Evolutionary conservation across 2,329 filamentous ascomycete species (phyloP), one percentile per base, ranked within the genome.

Genomic region (Elsinoe fawcettii): DNA sequence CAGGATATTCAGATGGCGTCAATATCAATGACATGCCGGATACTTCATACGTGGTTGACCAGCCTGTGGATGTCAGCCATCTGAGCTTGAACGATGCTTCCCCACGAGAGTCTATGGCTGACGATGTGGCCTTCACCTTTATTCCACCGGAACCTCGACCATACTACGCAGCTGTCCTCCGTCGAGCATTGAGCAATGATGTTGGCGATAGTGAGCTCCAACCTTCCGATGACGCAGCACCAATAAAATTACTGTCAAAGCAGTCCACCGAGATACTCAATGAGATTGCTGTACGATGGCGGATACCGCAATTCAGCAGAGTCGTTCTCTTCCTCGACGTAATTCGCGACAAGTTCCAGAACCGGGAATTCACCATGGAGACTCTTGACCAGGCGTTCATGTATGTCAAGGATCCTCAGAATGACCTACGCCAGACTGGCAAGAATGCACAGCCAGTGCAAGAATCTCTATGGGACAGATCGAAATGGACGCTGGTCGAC

Each of bases 211-310:
- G 76, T 14, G 75, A 79, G 27, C 69, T 79, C 32, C 74, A 81
- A 60, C 72, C 75, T 22, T 72, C 73, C 8, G 75, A 75, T 5
- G 79, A 79, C 5, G 64, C 67, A 1, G 73, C 75, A 7, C 71
- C 77, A 1, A 73, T 77, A 60, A 82, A 79, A 60, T 63, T 85
- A 18, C 66, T 86, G 18, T 93, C 90, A 1, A 88, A 86, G 64
- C 82, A 87, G 60, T 93, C 90, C 1, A 80, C 83, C 51, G 90
- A 96, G 57, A 75, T 99, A 46, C 73, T 99, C 61, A 87, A 86
- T 60, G 92, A 97, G 70, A 79, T 96, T 58, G 88, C 86, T 59
- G 76, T 90, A 61, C 84, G 91, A 65, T 99, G 93, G 93, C 85
- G 93, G 51, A 80, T 99, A 60, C 90, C 92, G 1, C 84, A 86